Percentiles rank a stretch among this genome's conserved stretches.
Evolutionary conservation across 2,329 filamentous ascomycete genomes (phyloP).

Genomic region (Endoconidiophora polonica): DNA sequence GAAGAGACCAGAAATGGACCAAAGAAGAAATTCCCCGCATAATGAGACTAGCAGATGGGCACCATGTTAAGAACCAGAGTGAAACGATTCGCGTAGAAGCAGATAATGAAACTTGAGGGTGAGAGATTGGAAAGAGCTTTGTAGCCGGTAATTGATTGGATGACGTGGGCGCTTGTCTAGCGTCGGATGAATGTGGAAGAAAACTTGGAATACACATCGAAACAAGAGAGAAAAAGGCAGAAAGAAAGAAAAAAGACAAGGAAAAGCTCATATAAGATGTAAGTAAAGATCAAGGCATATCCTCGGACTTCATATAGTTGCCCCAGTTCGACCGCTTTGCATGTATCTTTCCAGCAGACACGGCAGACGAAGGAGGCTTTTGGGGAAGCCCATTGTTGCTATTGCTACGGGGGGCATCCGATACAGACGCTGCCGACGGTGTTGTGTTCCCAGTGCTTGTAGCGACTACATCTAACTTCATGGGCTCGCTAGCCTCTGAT

Average conservation of each 20-base stretch:
- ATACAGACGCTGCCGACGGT: not conserved
- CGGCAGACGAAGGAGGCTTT: conserved; percentile 9
- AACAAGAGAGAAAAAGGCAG: conserved; percentile 15
- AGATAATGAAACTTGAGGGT: not conserved
- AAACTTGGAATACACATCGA: conserved; percentile 14
- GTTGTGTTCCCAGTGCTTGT: no score
- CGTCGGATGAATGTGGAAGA: not conserved
- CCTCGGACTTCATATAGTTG: conserved; percentile 22
- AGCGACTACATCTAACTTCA: not conserved
- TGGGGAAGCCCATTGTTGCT: conserved; percentile 15
- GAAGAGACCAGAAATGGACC: no score
- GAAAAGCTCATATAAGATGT: not conserved
- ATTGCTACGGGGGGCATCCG: conserved; percentile 17
- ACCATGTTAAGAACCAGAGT: no score
- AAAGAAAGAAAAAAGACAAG: conserved; percentile 3
- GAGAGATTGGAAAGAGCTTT: not conserved
- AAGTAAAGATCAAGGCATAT: conserved; percentile 16
- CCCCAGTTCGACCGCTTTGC: conserved; percentile 21
- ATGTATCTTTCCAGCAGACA: conserved; percentile 23
- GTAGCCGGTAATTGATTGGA: not conserved
- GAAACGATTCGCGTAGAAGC: not conserved
- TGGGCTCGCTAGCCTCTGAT: not conserved
- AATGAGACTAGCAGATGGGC: no score
- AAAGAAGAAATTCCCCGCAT: no score
- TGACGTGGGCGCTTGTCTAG: no score